Evolutionary conservation across 495 filamentous ascomycete genomes (phyloP), one percentile per base, ranked within the genome.

Genomic region (Xylaria bambusicola): DNA sequence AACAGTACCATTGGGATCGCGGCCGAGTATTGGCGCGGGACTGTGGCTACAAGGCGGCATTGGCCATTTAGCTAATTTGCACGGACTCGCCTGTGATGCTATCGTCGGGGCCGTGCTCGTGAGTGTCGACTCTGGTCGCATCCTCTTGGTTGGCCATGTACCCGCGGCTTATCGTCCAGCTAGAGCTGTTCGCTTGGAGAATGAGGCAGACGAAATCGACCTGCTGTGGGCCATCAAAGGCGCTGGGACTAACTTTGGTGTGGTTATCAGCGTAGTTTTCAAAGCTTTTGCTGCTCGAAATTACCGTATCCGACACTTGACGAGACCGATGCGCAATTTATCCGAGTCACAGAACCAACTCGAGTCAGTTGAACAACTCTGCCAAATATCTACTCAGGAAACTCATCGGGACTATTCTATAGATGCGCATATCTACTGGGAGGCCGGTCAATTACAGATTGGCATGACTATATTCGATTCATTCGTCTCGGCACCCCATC

Each of bases 31-130:
- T 45, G 85, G 84, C 33, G 79, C 82, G 6, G 84, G 85, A 23
- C 62, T 83, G 40, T 86, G 82, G 83, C 71, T 88, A 49, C 84
- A 88, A 75, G 85, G 84, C 56, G 84, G 84, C 63, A 84, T 88
- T 45, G 84, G 84, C 12, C 82, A 86, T 66, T 73, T 87, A 49
- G 65, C 82, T 51, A 79, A 84, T 57, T 52, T 77, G 40, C 64
- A 86, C 56, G 84, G 84, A 23, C 84, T 88, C 27, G 63, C 84
- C 9, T 86, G 82, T 68, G 84, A 88, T 66, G 69, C 80, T 51
- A 82, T 88, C 58, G 72, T 86, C 45, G 84, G 84, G 67, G 83
- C 76, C 21, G 77, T 86, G 18, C 35, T 86, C 44, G 82, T 87
- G 72, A 81, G 80, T 64, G 76, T 82, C 62, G 65, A 78, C 1